These are phyloP conservation scores for Dendrobium huoshanense DNA, from an alignment of 106 monocot species.

Conservation along the genomic window DNA sequence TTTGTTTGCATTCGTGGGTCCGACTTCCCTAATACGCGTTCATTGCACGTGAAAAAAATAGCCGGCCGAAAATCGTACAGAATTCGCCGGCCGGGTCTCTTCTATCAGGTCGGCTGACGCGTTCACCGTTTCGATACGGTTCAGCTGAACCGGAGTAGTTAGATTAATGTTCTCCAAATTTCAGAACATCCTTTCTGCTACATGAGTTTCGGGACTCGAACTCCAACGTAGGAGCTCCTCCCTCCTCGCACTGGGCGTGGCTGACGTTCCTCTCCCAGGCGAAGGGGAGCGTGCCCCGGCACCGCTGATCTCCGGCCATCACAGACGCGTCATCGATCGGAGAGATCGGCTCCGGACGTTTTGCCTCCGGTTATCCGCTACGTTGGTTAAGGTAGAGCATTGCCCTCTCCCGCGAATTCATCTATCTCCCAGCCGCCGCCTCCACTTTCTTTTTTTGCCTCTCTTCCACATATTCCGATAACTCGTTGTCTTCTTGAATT, in stretches of 20 bases:
- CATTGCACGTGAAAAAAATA: too few species aligned
- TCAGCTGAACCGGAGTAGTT: neutral
- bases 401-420: neutral
- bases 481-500: neutral
- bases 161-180: neutral
- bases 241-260: neutral
- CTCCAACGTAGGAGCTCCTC: neutral
- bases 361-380: neutral
- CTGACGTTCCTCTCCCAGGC: neutral
- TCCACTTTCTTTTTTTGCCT: neutral
- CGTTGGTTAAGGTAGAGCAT: neutral
- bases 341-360: neutral
- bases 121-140: neutral
- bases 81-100: too few species aligned
- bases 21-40: too few species aligned
- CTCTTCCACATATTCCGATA: neutral
- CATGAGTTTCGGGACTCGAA: neutral
- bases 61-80: too few species aligned
- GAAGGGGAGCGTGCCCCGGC: neutral
- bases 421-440: neutral
- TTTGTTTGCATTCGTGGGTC: too few species aligned
- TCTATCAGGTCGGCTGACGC: too few species aligned
- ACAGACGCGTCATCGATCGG: neutral
- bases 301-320: neutral
- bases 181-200: neutral